These are phyloP conservation scores for Aspergillus eucalypticola DNA, from an alignment of 2,329 filamentous ascomycete genomes.

Conservation along the genomic window DNA sequence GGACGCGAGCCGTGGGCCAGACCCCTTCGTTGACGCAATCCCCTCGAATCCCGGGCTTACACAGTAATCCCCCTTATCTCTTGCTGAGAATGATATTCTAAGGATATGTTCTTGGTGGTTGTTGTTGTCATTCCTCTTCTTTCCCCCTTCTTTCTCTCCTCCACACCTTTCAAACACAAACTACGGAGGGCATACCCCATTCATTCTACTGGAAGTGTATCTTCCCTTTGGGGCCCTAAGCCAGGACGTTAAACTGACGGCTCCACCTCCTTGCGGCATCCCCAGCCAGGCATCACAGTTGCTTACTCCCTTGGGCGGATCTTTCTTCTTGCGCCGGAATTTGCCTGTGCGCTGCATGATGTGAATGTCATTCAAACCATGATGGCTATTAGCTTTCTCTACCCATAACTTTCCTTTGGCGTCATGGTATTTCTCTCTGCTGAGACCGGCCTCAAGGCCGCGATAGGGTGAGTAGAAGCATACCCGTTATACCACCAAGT, in stretches of 20 bases:
- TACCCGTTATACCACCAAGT: neutral
- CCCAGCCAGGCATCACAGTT: constrained; percentile 6
- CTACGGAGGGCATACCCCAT: no score
- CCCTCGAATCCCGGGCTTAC: neutral
- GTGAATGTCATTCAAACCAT: constrained; percentile 11
- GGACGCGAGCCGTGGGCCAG: constrained; percentile 13
- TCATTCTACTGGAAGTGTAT: neutral
- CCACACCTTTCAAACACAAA: neutral
- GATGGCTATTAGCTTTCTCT: constrained; percentile 15
- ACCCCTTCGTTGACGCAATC: constrained; percentile 24
- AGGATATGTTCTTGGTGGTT: neutral
- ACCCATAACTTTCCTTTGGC: constrained; percentile 17
- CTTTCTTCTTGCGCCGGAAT: constrained; percentile 7
- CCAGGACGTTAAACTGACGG: constrained; percentile 5
- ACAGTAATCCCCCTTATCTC: no score
- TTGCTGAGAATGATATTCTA: no score
- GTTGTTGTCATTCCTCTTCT: neutral
- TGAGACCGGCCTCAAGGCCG: constrained; percentile 34
- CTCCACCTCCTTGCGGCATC: constrained; percentile 11
- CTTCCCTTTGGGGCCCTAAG: constrained; percentile 5
- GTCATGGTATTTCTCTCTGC: constrained; percentile 31
- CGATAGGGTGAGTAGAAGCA: constrained; percentile 31
- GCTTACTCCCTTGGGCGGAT: constrained; percentile 1
- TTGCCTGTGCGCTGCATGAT: constrained; percentile 11
- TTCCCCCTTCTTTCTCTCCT: neutral